Evolutionary conservation across 2,329 filamentous ascomycete genomes (phyloP), one percentile per base, ranked within the genome.

Genomic region (Penicillium freii): DNA sequence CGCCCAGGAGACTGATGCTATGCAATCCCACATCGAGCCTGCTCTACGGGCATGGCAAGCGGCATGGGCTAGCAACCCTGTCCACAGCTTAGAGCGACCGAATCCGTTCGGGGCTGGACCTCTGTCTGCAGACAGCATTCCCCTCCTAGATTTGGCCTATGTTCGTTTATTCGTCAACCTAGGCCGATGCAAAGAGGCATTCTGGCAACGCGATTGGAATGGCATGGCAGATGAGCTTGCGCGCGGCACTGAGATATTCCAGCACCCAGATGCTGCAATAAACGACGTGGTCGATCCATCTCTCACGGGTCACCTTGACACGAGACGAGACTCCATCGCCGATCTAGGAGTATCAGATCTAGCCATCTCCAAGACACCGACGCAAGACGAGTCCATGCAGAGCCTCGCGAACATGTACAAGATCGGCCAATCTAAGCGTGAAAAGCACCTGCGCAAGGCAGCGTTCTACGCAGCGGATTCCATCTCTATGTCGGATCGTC

Each of bases 381-480:
- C 70, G 5, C 69, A 74, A 45, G 75, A 75, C 13, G 66, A 70
- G 21, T 62, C 67, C 2, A 68, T 69, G 62, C 64, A 71, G 45
- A 62, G 60, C 13, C 59, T 73, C 10, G 63, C 71, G 27, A 63
- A 61, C 23, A 66, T 73, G 29, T 73, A 73, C 54, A 73, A 73
- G 34, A 68, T 64, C 34, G 72, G 66, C 31, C 67, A 77, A 11
- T 87, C 89, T 0, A 87, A 89, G 57, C 87, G 92, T 3, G 93
- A 99, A 75, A 89, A 87, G 63, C 91, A 96, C 68, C 81, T 97
- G 21, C 88, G 93, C 43, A 95, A 93, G 72, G 94, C 94, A n/a
- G 94, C 93, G 0, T 95, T 92, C 70, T 96, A 96, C 69, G 94
- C 94, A 1, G 92, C 91, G 1, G 92, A 97, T 72, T 96, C 92